Base-by-base conservation (phyloP, 331 rosid species). In the Pyracantha coccinea region DNA sequence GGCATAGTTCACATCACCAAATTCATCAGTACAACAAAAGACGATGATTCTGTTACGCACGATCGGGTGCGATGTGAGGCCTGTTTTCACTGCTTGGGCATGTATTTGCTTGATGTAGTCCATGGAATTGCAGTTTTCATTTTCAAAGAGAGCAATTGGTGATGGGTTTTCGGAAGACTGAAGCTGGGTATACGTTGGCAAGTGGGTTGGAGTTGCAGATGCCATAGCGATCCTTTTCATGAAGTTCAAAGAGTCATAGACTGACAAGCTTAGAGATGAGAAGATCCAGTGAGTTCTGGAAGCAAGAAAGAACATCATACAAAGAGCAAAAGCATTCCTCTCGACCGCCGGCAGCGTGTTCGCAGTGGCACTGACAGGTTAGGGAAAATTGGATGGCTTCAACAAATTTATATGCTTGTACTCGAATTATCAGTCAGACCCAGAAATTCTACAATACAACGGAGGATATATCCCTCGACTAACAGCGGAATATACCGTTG, bases 71-170 rank as follows among this genome's bases (percentile, higher is more conserved):
- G 91, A 80, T 68, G 63, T 33, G 50, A 86, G 38, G 66, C 95
- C 97, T 74, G 67, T 61, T 85, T 73, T 82, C 78, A 88, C 76
- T 57, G 88, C 35, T 27, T 81, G 90, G 21, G 93, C 90, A 76
- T 88, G 93, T 58, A 88, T 82, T 86, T 91, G 95, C 85, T 84
- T 89, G 68, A 93, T 78, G 13, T 86, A 91, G 35, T 86, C 74
- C 89, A 86, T 86, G 79, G 92, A 87, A 27, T 83, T 81, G 85
- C 93, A 90, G 55, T 59, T 78, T 68, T 85, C 81, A 45, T 59
- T 78, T 68, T 85, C 81, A 45, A 91, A 73, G 68, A 88, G 75
- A 62, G 68, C 44, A 65, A 80, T 35, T 14, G 77, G 75, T 19
- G 45, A 13, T 2, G 71, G 79, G 58, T 79, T 82, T 68, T 67